phyloP scores from a whole-genome alignment of 1,139 yeast genomes.

The Scheffersomyces segobiensis region DNA sequence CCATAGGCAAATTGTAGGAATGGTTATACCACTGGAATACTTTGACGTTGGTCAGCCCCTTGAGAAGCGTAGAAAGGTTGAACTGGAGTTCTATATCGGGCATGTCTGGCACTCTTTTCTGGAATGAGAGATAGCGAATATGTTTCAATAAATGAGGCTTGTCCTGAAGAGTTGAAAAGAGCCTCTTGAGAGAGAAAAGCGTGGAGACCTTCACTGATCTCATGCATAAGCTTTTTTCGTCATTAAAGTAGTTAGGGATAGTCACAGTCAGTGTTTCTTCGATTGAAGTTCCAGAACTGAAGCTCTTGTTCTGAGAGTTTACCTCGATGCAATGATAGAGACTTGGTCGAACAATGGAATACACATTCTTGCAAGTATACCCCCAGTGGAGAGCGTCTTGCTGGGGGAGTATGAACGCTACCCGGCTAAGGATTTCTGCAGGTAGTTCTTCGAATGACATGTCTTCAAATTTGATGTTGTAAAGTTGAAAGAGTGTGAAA shows the following conservation, averaged over 20 bases:
- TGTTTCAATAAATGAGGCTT: constrained; percentile 3
- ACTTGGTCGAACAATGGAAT: constrained; percentile 9
- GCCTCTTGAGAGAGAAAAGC: constrained; percentile 13
- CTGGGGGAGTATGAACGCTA: constrained; percentile 12
- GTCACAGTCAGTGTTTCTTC: neutral
- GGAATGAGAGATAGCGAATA: constrained; percentile 8
- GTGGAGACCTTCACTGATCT: constrained; percentile 11
- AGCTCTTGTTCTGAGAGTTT: constrained; percentile 10
- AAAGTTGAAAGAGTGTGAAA: neutral
- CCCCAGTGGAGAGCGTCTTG: constrained; percentile 12
- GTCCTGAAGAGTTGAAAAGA: constrained; percentile 9
- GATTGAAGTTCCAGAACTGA: neutral
- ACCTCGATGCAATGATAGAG: constrained; percentile 10
- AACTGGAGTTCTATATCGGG: constrained; percentile 8
- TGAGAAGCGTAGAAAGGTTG: constrained; percentile 6
- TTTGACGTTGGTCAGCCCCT: constrained; percentile 7
- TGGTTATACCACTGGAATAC: constrained; percentile 14
- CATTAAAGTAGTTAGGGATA: constrained; percentile 3
- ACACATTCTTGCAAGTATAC: constrained; percentile 8
- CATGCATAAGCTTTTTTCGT: neutral
- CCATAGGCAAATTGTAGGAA: constrained; percentile 10
- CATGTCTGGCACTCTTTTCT: constrained; percentile 12
- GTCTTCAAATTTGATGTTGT: neutral
- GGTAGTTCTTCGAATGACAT: constrained; percentile 7
- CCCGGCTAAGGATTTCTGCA: constrained; percentile 9